These are phyloP conservation scores for Vinca minor DNA, from an alignment of 257 asterid genomes.

Conservation along the genomic window DNA sequence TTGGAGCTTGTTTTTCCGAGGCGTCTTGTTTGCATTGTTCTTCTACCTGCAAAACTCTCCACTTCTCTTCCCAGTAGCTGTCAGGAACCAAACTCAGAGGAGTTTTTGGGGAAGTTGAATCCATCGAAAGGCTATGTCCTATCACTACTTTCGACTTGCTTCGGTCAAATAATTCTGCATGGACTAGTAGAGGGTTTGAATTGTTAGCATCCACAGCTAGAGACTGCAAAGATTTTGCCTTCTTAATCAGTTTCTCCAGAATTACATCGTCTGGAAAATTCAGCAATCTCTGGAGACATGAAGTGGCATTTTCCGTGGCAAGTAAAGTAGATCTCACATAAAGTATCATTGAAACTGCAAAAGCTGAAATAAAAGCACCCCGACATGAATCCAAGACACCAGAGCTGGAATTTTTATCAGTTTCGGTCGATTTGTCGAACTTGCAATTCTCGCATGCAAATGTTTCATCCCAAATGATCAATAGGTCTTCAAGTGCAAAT, in stretches of 20 bases:
- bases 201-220: constrained; percentile 53
- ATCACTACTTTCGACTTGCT: constrained; percentile 37
- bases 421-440: constrained; percentile 18
- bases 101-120: constrained; percentile 50
- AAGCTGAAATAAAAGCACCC: constrained; percentile 83
- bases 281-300: constrained; percentile 72
- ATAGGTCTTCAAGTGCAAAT: constrained; percentile 64
- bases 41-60: constrained; percentile 76
- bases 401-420: constrained; percentile 33
- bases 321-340: constrained; percentile 68
- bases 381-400: constrained; percentile 58
- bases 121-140: constrained; percentile 54
- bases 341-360: constrained; percentile 91
- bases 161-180: constrained; percentile 31
- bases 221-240: constrained; percentile 68
- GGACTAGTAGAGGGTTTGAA: constrained; percentile 35
- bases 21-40: constrained; percentile 36
- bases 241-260: constrained; percentile 46
- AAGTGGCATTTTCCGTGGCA: constrained; percentile 78
- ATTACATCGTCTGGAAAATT: constrained; percentile 59
- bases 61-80: constrained; percentile 92
- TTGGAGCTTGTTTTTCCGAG: constrained; percentile 25
- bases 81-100: constrained; percentile 44
- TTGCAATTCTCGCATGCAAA: constrained; percentile 53
- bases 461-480: constrained; percentile 78